These are phyloP conservation scores for Lactarius vividus DNA, from an alignment of 768 basidiomycete species.

Conservation along the genomic window DNA sequence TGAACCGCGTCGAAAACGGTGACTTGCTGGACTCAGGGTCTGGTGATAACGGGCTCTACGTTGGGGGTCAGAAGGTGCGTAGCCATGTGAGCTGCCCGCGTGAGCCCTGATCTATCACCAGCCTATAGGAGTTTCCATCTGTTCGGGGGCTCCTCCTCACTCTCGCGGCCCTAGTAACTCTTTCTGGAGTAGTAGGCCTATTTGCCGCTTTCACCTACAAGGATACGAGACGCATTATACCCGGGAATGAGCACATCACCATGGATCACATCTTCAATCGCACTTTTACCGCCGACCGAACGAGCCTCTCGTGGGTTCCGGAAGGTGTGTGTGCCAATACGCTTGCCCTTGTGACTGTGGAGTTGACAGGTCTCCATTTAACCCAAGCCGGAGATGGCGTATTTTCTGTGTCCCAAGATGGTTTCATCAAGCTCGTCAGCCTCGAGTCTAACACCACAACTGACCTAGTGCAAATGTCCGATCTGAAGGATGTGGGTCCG, in stretches of 20 bases:
- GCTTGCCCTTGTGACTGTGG: slow-evolving; percentile 7
- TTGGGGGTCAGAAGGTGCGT: slow-evolving; percentile 40
- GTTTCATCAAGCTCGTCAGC: slow-evolving; percentile 75
- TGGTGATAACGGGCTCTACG: slow-evolving; percentile 35
- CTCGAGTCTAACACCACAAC: slow-evolving; percentile 70
- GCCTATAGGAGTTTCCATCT: slow-evolving; percentile 46
- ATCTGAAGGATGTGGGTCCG: slow-evolving; percentile 62
- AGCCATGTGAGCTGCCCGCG: slow-evolving; percentile 2
- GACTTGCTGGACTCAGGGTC: slow-evolving; percentile 28
- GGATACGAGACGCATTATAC: slow-evolving; percentile 48
- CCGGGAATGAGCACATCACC: slow-evolving; percentile 64
- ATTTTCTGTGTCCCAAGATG: slow-evolving; percentile 61
- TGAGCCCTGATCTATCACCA: slow-evolving; percentile 9
- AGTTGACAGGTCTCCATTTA: slow-evolving; percentile 14
- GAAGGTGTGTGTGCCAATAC: slow-evolving; percentile 62
- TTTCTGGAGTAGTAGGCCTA: slow-evolving; percentile 70
- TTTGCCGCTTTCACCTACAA: slow-evolving; percentile 75
- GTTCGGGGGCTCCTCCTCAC: slow-evolving; percentile 61
- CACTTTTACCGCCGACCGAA: slow-evolving; percentile 58
- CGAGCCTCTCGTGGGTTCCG: slow-evolving; percentile 76
- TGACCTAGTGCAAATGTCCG: slow-evolving; percentile 52
- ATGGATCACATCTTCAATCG: slow-evolving; percentile 94
- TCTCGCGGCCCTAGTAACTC: slow-evolving; percentile 54
- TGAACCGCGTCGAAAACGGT: slow-evolving; percentile 34
- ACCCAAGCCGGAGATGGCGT: slow-evolving; percentile 88